These are phyloP conservation scores for Penicillium salamii DNA, from an alignment of 495 filamentous ascomycete species.

Conservation along the genomic window DNA sequence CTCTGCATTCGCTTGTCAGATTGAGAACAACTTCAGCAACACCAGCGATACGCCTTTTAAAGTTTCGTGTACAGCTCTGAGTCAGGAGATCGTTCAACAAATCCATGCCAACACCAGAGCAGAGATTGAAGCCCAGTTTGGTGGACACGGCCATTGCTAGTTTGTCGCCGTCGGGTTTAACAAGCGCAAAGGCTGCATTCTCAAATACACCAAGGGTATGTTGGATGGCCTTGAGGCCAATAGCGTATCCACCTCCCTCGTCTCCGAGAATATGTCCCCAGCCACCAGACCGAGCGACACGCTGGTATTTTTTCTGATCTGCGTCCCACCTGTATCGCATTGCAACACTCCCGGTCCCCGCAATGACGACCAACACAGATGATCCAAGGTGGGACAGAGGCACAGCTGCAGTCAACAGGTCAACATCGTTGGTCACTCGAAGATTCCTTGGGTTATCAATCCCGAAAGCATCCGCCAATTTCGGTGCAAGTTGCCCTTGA, in stretches of 20 bases:
- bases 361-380: conserved; percentile 30
- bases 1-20: conserved; percentile 1
- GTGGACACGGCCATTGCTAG: conserved; percentile 16
- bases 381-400: conserved; percentile 4
- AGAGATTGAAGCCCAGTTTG: conserved; percentile 6
- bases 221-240: conserved; percentile 29
- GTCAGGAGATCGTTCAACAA: conserved; percentile 22
- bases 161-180: not conserved
- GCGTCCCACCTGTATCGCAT: conserved; percentile 24
- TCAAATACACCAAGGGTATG: conserved; percentile 24
- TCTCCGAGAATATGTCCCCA: conserved; percentile 40
- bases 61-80: not conserved
- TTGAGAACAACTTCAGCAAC: conserved; percentile 20
- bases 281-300: conserved; percentile 31
- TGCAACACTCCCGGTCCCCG: conserved; percentile 34
- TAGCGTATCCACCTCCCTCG: conserved; percentile 35
- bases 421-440: conserved; percentile 30
- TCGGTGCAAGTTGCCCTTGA: conserved; percentile 10
- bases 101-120: conserved; percentile 8
- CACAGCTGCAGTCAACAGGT: conserved; percentile 23
- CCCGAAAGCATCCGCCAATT: conserved; percentile 16
- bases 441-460: conserved; percentile 15
- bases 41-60: conserved; percentile 24
- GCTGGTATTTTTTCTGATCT: conserved; percentile 10
- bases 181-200: conserved; percentile 12